phyloP scores from a whole-genome alignment of 257 asterid species.

The Agastache rugosa region DNA sequence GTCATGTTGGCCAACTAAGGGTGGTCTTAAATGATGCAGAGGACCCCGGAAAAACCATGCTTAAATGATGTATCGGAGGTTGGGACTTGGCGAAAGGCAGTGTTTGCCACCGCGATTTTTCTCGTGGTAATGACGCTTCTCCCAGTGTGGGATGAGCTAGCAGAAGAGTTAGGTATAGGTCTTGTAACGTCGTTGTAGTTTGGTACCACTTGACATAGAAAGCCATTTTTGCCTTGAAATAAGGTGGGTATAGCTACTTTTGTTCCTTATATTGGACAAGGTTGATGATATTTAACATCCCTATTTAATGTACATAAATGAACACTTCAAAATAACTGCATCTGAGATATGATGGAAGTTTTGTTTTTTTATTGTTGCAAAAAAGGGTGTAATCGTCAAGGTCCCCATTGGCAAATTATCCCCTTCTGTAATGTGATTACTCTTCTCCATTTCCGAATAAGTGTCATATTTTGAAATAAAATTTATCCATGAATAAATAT shows the following conservation, averaged over 20 bases:
- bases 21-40: conserved; percentile 51
- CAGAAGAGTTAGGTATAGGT: conserved; percentile 93
- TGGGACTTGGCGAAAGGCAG: conserved; percentile 79
- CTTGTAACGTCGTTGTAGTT: conserved; percentile 64
- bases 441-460: no score
- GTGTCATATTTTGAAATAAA: no score
- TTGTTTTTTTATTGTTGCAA: not conserved
- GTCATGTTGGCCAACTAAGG: conserved; percentile 3
- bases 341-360: not conserved
- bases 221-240: conserved; percentile 50
- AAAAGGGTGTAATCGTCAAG: not conserved
- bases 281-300: not conserved
- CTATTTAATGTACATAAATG: conserved; percentile 28
- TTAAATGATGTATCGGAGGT: conserved; percentile 93
- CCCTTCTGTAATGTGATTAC: not conserved
- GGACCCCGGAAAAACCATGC: conserved; percentile 92
- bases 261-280: not conserved
- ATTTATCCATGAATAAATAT: no score
- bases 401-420: not conserved
- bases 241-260: conserved; percentile 21
- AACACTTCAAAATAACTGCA: not conserved
- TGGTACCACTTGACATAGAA: conserved; percentile 20
- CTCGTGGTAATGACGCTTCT: conserved; percentile 84
- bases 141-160: conserved; percentile 97
- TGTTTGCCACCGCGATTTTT: conserved; percentile 50